A percentile compares a stretch with the other conserved stretches of the same genome.
These are phyloP conservation scores for Cladosporium sp. DNA, from an alignment of 2,329 filamentous ascomycete genomes.

Conservation along the genomic window DNA sequence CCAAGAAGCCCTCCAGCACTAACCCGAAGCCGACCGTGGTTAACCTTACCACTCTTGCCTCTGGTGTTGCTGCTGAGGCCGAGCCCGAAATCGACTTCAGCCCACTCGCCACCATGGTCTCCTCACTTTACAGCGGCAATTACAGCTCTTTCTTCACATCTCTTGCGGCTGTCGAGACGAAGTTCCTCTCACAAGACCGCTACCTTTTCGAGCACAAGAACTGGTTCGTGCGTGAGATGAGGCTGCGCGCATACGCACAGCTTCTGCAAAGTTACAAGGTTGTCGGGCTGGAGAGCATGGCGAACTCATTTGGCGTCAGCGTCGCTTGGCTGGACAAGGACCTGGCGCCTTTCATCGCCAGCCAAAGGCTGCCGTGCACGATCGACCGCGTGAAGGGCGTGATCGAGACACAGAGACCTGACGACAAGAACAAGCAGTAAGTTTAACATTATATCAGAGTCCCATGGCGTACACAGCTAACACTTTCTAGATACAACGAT, in stretches of 20 bases:
- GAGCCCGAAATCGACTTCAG: slow-evolving; percentile 86
- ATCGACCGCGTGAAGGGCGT: slow-evolving; percentile 96
- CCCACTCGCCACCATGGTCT: slow-evolving; percentile 79
- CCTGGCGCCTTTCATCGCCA: slow-evolving; percentile 94
- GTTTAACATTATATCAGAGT: slow-evolving; percentile 12
- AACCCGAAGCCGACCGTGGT: slow-evolving; percentile 62
- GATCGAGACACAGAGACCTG: slow-evolving; percentile 95
- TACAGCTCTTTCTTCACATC: slow-evolving; percentile 93
- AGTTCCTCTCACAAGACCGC: slow-evolving; percentile 88
- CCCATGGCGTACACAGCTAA: background rate
- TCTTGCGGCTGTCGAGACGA: slow-evolving; percentile 83
- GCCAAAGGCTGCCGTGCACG: slow-evolving; percentile 88
- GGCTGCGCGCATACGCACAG: slow-evolving; percentile 92
- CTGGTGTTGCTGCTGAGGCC: slow-evolving; percentile 48
- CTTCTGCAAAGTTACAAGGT: slow-evolving; percentile 95
- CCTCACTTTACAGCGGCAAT: slow-evolving; percentile 86
- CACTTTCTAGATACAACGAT: slow-evolving; percentile 66
- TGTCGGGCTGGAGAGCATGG: slow-evolving; percentile 96
- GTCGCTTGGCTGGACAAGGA: slow-evolving; percentile 95
- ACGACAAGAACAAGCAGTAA: slow-evolving; percentile 97
- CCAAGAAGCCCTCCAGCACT: slow-evolving; percentile 35
- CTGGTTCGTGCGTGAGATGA: slow-evolving; percentile 99
- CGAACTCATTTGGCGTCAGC: slow-evolving; percentile 90
- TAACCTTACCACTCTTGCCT: slow-evolving; percentile 80
- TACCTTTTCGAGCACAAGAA: slow-evolving; percentile 93